Conservation (phyloP, 768 basidiomycete species). For the Phanerochaete carnosa region DNA sequence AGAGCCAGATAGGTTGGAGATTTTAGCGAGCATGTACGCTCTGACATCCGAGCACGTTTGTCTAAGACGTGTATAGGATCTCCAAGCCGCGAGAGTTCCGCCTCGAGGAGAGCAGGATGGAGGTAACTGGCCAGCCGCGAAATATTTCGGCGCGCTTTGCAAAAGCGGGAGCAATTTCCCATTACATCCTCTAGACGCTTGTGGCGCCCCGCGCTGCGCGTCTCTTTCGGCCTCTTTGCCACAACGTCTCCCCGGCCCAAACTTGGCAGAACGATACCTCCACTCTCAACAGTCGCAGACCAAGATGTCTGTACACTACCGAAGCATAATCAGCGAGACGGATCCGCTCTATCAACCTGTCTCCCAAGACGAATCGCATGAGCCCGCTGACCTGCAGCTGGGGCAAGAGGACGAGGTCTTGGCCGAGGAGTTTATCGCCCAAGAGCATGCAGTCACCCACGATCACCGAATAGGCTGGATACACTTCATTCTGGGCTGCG, state of each 20-base stretch:
- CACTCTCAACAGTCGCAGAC: neutral
- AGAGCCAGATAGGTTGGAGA: constrained; percentile 7
- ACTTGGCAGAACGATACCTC: neutral
- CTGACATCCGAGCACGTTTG: constrained; percentile 6
- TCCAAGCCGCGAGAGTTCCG: neutral
- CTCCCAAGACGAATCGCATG: constrained; percentile 4
- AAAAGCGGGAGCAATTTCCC: constrained; percentile 4
- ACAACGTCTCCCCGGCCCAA: neutral
- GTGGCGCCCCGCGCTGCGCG: neutral
- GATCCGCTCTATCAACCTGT: constrained; percentile 13
- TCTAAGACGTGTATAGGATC: neutral
- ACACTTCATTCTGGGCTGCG: constrained; percentile 73
- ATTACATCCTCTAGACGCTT: neutral
- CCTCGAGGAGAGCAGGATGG: neutral
- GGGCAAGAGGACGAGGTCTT: constrained; percentile 13
- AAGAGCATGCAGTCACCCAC: constrained; percentile 23
- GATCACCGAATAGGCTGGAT: constrained; percentile 56
- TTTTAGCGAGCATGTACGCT: constrained; percentile 14
- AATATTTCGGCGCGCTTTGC: neutral
- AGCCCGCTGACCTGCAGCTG: neutral
- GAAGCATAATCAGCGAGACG: neutral
- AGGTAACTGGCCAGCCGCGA: neutral
- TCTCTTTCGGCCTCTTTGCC: neutral
- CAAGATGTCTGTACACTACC: constrained; percentile 5
- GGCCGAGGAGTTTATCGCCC: constrained; percentile 4